Evolutionary conservation across 257 asterid species (phyloP).

Genomic region (Paulownia fortunei): DNA sequence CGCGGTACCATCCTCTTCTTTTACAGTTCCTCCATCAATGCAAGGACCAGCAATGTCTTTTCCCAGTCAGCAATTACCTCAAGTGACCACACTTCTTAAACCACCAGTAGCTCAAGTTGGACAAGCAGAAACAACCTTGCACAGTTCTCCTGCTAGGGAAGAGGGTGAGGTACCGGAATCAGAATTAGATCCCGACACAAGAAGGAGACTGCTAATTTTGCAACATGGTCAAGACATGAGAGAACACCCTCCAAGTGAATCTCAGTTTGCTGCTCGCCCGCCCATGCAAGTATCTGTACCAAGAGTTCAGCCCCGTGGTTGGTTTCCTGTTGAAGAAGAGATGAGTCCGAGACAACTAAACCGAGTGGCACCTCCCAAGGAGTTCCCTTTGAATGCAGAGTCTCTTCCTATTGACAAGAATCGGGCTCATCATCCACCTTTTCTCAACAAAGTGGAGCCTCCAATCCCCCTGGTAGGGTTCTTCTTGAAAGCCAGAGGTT

Average conservation of each 20-base stretch:
- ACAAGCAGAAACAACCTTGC: constrained; percentile 66
- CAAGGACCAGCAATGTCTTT: constrained; percentile 63
- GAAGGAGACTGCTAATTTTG: constrained; percentile 94
- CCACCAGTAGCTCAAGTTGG: constrained; percentile 56
- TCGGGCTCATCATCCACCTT: constrained; percentile 64
- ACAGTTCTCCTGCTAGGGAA: constrained; percentile 91
- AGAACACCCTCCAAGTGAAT: constrained; percentile 74
- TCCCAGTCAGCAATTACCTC: constrained; percentile 70
- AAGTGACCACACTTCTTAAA: constrained; percentile 56
- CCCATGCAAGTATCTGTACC: constrained; percentile 73
- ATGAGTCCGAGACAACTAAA: constrained; percentile 66
- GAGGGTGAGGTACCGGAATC: constrained; percentile 99
- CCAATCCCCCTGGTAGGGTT: constrained; percentile 65
- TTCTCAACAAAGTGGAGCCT: constrained; percentile 69
- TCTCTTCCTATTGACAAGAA: constrained; percentile 66
- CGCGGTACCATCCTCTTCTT: constrained; percentile 58
- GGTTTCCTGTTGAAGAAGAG: constrained; percentile 89
- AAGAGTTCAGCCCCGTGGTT: constrained; percentile 71
- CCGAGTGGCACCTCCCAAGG: constrained; percentile 60
- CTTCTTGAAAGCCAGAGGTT: constrained; percentile 69
- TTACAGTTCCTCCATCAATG: constrained; percentile 54
- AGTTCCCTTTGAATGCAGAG: constrained; percentile 61
- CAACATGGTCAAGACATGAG: constrained; percentile 97
- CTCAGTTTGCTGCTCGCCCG: constrained; percentile 66
- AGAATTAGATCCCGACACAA: constrained; percentile 97